Base-by-base conservation (phyloP, 768 basidiomycete genomes). In the Sarcomyxa edulis region DNA sequence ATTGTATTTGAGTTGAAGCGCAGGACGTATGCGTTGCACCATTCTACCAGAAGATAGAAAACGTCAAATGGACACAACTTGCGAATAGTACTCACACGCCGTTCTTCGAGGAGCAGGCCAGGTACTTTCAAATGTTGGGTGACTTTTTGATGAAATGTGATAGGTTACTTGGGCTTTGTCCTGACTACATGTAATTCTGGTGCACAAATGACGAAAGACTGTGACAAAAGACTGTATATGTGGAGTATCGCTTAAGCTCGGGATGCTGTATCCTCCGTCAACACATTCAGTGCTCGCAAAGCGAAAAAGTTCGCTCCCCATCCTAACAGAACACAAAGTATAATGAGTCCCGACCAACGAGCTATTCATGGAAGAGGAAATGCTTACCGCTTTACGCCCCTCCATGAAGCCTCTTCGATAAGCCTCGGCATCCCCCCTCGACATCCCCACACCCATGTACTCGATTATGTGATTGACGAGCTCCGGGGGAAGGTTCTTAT, bases 11-110 rank as follows among this genome's bases (percentile, higher is more conserved):
- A n/a, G n/a, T n/a, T 46, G 57, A 61, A 35, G 64, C 60, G 6
- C 56, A 64, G 35, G 71, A 72, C 45, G 47, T 44, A 11, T 56
- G 54, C 12, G 51, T 67, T 8, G 36, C 37, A 2, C 53, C 50
- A 11, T 54, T 47, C 39, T 54, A 52, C 35, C 27, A 33, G 24
- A 50, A 50, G 12, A 54, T 65, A 25, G 49, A 43, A 1, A 65
- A 56, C 29, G 49, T 60, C 26, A 61, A 59, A 32, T 66, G 64
- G 64, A 56, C 57, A 1, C 55, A 56, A 10, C 50, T 65, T 25
- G 50, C 54, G 14, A 52, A 56, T 37, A 61, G 60, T 21, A 43
- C 54, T 1, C 54, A 54, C 24, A 32, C 54, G 7, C 48, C 50
- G 6, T 32, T 41, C 20, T 53, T 43, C 26, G 54, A 55, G 26